Evolutionary conservation across 257 asterid species (phyloP), one percentile per base, ranked within the genome.

Genomic region (Nyctanthes arbortristis): DNA sequence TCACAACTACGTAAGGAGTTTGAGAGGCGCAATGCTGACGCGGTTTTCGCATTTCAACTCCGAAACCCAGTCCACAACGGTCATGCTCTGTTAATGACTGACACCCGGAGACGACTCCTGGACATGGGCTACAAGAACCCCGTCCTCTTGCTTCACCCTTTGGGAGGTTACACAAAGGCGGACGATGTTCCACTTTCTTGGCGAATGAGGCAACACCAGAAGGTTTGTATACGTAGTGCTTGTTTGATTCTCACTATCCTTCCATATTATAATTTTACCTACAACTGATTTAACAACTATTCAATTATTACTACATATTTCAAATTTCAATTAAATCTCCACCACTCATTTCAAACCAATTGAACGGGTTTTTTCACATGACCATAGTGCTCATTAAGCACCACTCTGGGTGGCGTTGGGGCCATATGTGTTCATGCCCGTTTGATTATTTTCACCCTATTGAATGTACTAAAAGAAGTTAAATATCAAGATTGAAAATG

Each of bases 191-290:
- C 97, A 2, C 96, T 93, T 49, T 74, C 78, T 63, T 90, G 96
- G 96, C 87, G 98, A 57, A 92, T 93, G 95, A 90, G 82, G 85
- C 98, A 93, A 61, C 98, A 93, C n/a, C 95, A 90, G 83, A 93
- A 88, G 97, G 98, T 89, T 63, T 9, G 77, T 67, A 7, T 11
- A 12, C 29, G 63, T n/a, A n/a, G n/a, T n/a, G n/a, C n/a, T n/a
- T n/a, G n/a, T n/a, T n/a, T n/a, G n/a, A n/a, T n/a, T n/a, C n/a
- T 47, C 27, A 0, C 9, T 1, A 47, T 3, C 20, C 58, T 49
- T 0, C 2, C 5, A 49, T 49, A 49, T 49, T 49, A n/a, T n/a
- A n/a, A n/a, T n/a, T n/a, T n/a, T n/a, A n/a, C n/a, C n/a, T n/a
- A n/a, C n/a, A n/a, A n/a, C n/a, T n/a, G n/a, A n/a, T n/a, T n/a